Evolutionary conservation across 495 filamentous ascomycete species (phyloP), one percentile per base, ranked within the genome.

Genomic region (Penicillium cosmopolitanum): DNA sequence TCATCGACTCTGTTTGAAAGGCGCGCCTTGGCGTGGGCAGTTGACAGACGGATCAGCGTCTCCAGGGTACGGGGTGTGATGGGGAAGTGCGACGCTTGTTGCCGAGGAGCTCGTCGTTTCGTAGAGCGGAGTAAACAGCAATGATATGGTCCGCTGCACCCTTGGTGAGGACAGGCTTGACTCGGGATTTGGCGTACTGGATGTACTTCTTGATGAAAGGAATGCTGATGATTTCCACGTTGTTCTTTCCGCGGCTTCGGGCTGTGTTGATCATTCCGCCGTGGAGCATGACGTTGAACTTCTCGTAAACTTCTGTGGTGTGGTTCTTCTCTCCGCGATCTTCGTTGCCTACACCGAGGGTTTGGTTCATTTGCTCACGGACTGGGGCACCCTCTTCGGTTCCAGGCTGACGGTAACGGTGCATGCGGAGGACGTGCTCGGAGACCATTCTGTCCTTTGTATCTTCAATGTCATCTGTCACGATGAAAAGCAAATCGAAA

Each of bases 181-280:
- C 84, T 70, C 95, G 80, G 28, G 86, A 88, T 76, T 98, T 98
- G 64, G 96, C 93, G 73, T 99, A 99, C 71, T 99, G 95, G 58
- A 99, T 93, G 73, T 97, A 99, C 76, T 99, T 99, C 81, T 98
- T 98, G 76, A 99, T 93, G 78, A 99, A 99, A 1, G 94, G 93
- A 57, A 99, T 97, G 75, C 90, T 95, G 56, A 98, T 80, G n/a
- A 99, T 91, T 71, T 97, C 93, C 36, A 88, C 82, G 58, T 89
- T 87, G 59, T 89, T 87, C 74, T 91, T 90, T 67, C 83, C 84
- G 44, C 77, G 78, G 18, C 89, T 89, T 25, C 92, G 88, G 28
- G 84, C 83, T 10, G 86, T 87, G 35, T 90, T 75, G 31, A 87
- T 90, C 53, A 99, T 91, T 57, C 95, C 95, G 12, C 92, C 90